Evolutionary conservation across 768 basidiomycete species (phyloP).

Genomic region (Trametes elegans): DNA sequence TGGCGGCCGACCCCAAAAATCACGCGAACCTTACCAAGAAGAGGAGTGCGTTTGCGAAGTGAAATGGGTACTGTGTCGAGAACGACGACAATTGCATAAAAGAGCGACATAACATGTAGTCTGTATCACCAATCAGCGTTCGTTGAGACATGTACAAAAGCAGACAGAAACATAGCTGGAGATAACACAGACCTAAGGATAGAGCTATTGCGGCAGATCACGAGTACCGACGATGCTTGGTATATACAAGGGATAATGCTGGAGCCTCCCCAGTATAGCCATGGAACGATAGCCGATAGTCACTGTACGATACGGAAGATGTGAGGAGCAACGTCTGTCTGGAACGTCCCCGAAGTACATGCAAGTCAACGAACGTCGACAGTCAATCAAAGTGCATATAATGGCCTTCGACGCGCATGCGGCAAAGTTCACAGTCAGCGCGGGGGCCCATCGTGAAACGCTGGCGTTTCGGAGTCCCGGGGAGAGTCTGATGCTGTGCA

Average conservation of each 20-base stretch:
- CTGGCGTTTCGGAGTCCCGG: constrained; percentile 36
- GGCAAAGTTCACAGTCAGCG: constrained; percentile 65
- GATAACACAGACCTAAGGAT: neutral
- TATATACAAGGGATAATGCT: too few species aligned
- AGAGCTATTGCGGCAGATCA: neutral
- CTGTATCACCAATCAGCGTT: neutral
- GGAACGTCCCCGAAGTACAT: neutral
- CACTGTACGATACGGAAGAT: neutral
- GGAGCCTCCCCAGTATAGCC: too few species aligned
- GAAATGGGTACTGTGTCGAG: neutral
- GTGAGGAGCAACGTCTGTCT: neutral
- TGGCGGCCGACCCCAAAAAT: too few species aligned
- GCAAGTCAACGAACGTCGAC: neutral
- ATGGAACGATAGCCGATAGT: neutral
- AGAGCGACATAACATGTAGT: neutral
- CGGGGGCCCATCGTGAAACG: constrained; percentile 72
- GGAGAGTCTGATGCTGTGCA: neutral
- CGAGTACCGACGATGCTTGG: too few species aligned
- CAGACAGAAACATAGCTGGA: neutral
- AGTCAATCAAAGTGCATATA: constrained; percentile 62
- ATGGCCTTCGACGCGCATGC: constrained; percentile 65
- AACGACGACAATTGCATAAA: neutral
- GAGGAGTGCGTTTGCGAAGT: too few species aligned
- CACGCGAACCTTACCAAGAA: too few species aligned
- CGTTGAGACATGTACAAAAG: neutral